A percentile compares a stretch with the other conserved stretches of the same genome.
These are phyloP conservation scores for Malus hybrid DNA, from an alignment of 331 rosid species.

Conservation along the genomic window DNA sequence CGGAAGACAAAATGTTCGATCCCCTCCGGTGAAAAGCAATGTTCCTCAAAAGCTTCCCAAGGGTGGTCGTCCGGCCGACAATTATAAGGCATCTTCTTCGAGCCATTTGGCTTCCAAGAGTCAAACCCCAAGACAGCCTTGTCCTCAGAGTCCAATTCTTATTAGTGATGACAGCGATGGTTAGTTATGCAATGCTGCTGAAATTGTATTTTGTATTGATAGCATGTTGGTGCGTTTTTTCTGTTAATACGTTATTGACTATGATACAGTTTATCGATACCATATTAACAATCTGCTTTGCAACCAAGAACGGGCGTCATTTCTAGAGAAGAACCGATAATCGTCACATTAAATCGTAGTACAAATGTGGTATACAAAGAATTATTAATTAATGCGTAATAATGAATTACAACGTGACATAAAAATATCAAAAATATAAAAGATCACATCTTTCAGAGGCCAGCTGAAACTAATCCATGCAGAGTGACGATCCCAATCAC, in stretches of 20 bases:
- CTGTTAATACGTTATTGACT: neutral
- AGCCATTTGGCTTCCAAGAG: no score
- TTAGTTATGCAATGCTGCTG: neutral
- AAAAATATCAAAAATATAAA: no score
- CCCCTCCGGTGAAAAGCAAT: neutral
- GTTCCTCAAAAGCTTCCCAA: neutral
- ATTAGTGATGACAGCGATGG: conserved; percentile 5
- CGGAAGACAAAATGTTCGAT: neutral
- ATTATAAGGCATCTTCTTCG: no score
- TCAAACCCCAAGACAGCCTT: neutral
- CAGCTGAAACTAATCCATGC: conserved; percentile 93
- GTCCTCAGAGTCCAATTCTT: neutral
- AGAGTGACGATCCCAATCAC: conserved; percentile 89
- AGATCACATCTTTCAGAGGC: conserved; percentile 36
- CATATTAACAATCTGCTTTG: neutral
- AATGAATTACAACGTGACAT: no score
- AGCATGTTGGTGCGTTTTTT: neutral
- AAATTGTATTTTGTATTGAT: no score
- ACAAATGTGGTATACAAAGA: neutral
- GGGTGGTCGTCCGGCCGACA: neutral
- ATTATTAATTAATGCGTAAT: neutral
- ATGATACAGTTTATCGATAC: no score
- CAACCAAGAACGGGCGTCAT: neutral
- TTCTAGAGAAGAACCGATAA: neutral
- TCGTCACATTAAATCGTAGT: no score